Evolutionary conservation across 164 flowering plant species (phyloP).

Genomic region (Macadamia tetraphylla): DNA sequence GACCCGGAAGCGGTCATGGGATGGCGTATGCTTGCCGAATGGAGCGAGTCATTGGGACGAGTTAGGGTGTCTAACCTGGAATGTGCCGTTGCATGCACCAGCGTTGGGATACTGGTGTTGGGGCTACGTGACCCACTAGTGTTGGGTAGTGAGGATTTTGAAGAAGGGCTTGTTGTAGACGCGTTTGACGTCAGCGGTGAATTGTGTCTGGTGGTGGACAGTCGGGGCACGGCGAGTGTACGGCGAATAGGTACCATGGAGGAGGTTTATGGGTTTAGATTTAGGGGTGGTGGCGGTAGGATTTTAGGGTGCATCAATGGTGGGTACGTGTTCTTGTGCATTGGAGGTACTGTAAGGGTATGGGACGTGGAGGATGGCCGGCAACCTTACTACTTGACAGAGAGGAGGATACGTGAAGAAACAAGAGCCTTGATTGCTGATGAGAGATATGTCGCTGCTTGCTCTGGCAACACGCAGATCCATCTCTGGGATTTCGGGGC

Average conservation of each 20-base stretch:
- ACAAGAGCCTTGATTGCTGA: constrained; percentile 42
- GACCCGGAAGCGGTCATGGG: constrained; percentile 74
- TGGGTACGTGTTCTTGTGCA: constrained; percentile 50
- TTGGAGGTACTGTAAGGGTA: constrained; percentile 44
- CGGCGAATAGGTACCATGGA: constrained; percentile 39
- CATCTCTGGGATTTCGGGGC: constrained; percentile 87
- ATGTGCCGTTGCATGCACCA: constrained; percentile 62
- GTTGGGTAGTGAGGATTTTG: constrained; percentile 27
- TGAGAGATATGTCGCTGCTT: constrained; percentile 61
- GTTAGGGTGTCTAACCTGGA: constrained; percentile 39
- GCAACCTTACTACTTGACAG: constrained; percentile 32
- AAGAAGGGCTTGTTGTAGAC: constrained; percentile 36
- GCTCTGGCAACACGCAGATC: constrained; percentile 30
- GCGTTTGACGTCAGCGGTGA: constrained; percentile 39
- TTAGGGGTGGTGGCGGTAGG: constrained; percentile 21
- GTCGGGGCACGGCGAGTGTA: constrained; percentile 44
- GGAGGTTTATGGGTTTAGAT: constrained; percentile 48
- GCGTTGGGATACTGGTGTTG: constrained; percentile 32
- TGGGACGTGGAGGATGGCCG: constrained; percentile 52
- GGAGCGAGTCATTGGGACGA: constrained; percentile 52
- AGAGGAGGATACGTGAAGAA: constrained; percentile 39
- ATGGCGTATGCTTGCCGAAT: constrained; percentile 66
- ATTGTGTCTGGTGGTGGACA: constrained; percentile 37
- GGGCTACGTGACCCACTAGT: constrained; percentile 33
- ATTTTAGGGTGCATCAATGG: constrained; percentile 60